These are phyloP conservation scores for Akanthomyces muscarius DNA, from an alignment of 2,329 filamentous ascomycete genomes.

Conservation along the genomic window DNA sequence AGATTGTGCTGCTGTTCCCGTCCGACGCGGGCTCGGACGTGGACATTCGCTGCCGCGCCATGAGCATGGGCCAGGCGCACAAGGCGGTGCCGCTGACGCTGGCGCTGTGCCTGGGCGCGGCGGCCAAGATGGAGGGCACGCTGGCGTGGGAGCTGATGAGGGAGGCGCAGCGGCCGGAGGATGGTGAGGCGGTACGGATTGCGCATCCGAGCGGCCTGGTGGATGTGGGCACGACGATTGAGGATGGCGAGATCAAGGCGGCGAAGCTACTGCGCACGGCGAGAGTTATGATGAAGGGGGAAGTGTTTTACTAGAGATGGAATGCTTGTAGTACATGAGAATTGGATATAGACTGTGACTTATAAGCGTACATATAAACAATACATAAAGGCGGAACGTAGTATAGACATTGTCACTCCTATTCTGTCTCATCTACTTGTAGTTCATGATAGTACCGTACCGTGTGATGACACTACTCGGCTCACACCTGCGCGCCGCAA, in stretches of 20 bases:
- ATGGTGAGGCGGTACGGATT: constrained; percentile 34
- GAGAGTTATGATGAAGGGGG: constrained; percentile 46
- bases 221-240: constrained; percentile 41
- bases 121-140: constrained; percentile 43
- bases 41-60: constrained; percentile 43
- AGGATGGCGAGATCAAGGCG: constrained; percentile 37
- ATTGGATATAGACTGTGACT: not conserved
- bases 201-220: constrained; percentile 45
- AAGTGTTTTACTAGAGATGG: constrained; percentile 38
- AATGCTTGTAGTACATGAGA: not conserved
- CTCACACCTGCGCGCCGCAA: no score
- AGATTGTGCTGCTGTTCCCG: constrained; percentile 50
- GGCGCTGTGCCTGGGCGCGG: constrained; percentile 47
- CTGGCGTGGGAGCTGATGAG: constrained; percentile 27
- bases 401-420: no score
- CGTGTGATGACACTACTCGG: no score
- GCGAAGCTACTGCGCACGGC: constrained; percentile 46
- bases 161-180: not conserved
- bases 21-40: constrained; percentile 25
- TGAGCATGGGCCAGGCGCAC: constrained; percentile 55
- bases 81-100: constrained; percentile 54
- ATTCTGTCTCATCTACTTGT: no score
- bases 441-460: no score
- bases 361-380: not conserved
- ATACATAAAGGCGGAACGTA: no score